These are phyloP conservation scores for Pseudogymnoascus sp. DNA, from an alignment of 2,329 filamentous ascomycete genomes.

Conservation along the genomic window DNA sequence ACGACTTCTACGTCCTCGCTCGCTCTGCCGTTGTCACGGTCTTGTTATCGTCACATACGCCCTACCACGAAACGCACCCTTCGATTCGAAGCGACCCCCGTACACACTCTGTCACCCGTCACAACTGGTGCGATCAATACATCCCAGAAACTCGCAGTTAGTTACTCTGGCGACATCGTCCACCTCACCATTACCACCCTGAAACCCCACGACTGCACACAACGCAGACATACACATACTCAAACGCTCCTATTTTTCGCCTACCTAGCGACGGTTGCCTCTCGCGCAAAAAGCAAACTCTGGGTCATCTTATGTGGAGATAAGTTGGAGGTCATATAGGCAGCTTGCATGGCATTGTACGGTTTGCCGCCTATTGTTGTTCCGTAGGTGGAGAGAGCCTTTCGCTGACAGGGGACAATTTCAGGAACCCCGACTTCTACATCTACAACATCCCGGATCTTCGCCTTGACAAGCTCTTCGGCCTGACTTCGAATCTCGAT, in stretches of 20 bases:
- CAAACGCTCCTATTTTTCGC: background rate
- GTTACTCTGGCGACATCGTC: constrained; percentile 1
- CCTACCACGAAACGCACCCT: background rate
- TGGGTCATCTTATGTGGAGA: background rate
- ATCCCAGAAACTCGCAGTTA: background rate
- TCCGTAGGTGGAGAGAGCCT: background rate
- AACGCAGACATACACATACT: background rate
- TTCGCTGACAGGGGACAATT: constrained; percentile 5
- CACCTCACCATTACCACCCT: background rate
- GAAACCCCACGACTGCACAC: background rate
- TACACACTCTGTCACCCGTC: background rate
- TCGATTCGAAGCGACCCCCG: background rate
- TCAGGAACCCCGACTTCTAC: constrained; percentile 6
- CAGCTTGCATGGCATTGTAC: constrained; percentile 5
- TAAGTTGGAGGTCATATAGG: constrained; percentile 7
- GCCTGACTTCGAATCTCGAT: background rate
- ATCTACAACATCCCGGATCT: background rate
- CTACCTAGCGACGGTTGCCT: background rate
- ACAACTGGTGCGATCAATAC: background rate
- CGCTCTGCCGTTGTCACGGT: background rate
- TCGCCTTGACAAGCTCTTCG: background rate
- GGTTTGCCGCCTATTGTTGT: constrained; percentile 7
- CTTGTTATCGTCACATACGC: background rate
- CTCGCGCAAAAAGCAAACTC: constrained; percentile 1
- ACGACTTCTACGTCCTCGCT: background rate